These are phyloP conservation scores for Suillus clintonianus DNA, from an alignment of 768 basidiomycete genomes.

Conservation along the genomic window DNA sequence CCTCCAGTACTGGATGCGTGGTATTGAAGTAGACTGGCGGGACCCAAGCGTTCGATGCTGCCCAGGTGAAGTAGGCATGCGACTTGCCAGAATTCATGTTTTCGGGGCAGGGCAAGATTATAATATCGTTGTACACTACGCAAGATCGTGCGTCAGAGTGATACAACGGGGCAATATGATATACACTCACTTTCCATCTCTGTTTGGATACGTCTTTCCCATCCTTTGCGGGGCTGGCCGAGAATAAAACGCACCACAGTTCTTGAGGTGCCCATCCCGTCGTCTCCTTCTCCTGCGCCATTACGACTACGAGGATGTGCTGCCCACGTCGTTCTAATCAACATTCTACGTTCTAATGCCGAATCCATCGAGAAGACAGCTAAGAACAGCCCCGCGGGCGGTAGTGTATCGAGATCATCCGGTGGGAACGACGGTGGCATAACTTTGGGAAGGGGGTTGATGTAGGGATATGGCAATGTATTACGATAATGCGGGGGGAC, in stretches of 20 bases:
- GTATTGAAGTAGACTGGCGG: constrained; percentile 68
- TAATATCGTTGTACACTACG: constrained; percentile 83
- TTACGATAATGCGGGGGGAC: constrained; percentile 45
- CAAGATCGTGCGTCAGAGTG: constrained; percentile 8
- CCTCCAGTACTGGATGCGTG: constrained; percentile 42
- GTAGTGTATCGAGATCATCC: constrained; percentile 64
- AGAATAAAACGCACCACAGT: constrained; percentile 89
- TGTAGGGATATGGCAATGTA: constrained; percentile 40
- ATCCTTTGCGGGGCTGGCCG: constrained; percentile 78
- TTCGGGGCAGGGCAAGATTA: constrained; percentile 81
- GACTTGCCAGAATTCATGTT: constrained; percentile 98
- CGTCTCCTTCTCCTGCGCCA: constrained; percentile 71
- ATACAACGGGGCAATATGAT: constrained; percentile 2
- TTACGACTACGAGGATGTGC: constrained; percentile 75
- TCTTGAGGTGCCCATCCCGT: constrained; percentile 73
- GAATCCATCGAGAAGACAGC: constrained; percentile 92
- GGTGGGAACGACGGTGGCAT: constrained; percentile 65
- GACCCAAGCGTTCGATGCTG: constrained; percentile 87
- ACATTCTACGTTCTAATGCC: constrained; percentile 79
- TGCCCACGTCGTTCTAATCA: constrained; percentile 90
- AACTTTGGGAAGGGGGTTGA: constrained; percentile 30
- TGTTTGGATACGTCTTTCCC: constrained; percentile 75
- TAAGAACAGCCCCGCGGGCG: constrained; percentile 84
- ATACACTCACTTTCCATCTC: constrained; percentile 85
- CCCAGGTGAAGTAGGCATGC: constrained; percentile 91